Conservation (phyloP, 176 grass and related monocot species). For the Elaeis guineensis region DNA sequence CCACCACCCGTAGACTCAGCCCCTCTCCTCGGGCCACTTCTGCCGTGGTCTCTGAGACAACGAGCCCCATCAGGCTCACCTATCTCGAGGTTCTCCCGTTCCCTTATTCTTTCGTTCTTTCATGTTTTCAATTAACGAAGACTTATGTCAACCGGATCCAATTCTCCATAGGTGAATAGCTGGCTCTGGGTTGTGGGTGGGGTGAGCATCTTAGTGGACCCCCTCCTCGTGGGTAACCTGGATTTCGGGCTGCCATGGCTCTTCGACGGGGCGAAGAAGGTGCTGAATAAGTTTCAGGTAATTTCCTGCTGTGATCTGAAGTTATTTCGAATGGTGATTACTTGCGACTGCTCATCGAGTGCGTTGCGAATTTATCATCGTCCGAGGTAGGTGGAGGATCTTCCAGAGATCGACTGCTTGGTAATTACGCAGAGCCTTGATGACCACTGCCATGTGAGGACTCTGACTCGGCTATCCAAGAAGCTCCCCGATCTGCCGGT, state of each 20-base stretch:
- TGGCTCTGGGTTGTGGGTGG: slow-evolving; percentile 76
- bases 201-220: slow-evolving; percentile 66
- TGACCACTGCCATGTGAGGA: slow-evolving; percentile 83
- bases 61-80: no score
- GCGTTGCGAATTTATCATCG: background rate
- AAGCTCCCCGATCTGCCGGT: slow-evolving; percentile 43
- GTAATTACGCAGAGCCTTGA: slow-evolving; percentile 96
- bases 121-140: no score
- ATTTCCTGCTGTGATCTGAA: background rate
- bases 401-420: slow-evolving; percentile 47
- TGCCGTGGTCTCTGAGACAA: no score
- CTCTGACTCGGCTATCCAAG: slow-evolving; percentile 49
- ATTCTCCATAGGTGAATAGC: slow-evolving; percentile 60
- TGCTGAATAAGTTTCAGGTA: slow-evolving; percentile 32
- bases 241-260: slow-evolving; percentile 84
- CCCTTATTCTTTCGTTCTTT: no score
- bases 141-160: background rate
- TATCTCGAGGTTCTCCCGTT: no score
- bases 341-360: background rate
- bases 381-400: slow-evolving; percentile 27
- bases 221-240: slow-evolving; percentile 73
- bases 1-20: no score
- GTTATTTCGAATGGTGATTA: background rate
- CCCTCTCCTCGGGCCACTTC: no score
- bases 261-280: slow-evolving; percentile 71